Base-by-base conservation (phyloP, 768 basidiomycete genomes). In the Podaxis sp. region DNA sequence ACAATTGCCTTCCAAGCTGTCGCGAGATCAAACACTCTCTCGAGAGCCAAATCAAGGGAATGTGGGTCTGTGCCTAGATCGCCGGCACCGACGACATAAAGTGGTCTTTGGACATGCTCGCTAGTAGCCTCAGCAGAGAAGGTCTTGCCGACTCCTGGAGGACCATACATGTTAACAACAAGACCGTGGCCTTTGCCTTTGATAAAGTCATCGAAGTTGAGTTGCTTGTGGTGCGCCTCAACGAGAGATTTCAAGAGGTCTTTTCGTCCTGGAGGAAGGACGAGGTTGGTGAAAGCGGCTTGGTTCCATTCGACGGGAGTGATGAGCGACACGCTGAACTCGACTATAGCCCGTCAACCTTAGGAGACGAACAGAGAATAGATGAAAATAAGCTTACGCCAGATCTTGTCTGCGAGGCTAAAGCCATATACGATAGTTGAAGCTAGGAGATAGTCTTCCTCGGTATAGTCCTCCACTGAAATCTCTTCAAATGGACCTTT, bases 121-220 rank as follows among this genome's bases (percentile, higher is more conserved):
- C 82, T 83, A 0, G 84, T 84, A 0, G 84, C 85, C 66, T 87
- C 84, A 0, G 84, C 85, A 0, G 83, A 84, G 70, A 85, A 82
- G 0, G 84, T 87, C 71, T 84, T 85, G 70, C 84, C 86, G 17
- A 86, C 84, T 60, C 86, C 85, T 0, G 86, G 85, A 36, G 84
- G 83, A 11, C 85, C 84, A 64, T 81, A 85, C 2, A 84, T 73
- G 60, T 83, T 83, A 53, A 86, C 75, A 20, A 88, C 83, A 40
- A 85, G 73, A 13, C 83, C 83, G n/a, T 84, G 83, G 0, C 86
- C 87, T 68, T 88, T 87, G 38, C 85, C 86, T 67, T 81, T 82
- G 71, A 87, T 83, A 64, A 87, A 85, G 63, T 87, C 86, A 58
- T 85, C 83, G 65, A 85, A 82, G 17, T 80, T 82, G 4, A 81